Evolutionary conservation across 495 filamentous ascomycete species (phyloP), one percentile per base, ranked within the genome.

Genomic region (Ascobolus immersus): DNA sequence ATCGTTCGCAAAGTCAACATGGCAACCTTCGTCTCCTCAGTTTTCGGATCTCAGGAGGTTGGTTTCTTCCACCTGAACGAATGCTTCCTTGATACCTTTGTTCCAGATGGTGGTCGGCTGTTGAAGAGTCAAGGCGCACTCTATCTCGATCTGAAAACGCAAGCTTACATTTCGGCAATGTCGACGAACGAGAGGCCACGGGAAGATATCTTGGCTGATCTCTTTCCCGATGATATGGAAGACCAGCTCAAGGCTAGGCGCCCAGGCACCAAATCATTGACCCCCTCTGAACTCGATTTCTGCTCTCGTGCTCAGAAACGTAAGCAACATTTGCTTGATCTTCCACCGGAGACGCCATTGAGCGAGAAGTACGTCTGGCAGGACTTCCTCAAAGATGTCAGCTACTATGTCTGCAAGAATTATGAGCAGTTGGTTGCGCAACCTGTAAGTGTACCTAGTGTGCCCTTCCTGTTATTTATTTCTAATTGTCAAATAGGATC

Each of bases 1-100:
- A 73, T 73, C 14, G 73, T 92, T 36, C 69, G 75, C 22, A 77
- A 80, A 52, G 73, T 79, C 2, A 93, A 93, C 41, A 57, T 93
- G 33, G 81, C 79, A 3, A 78, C 80, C 2, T 78, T 79, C 40
- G 71, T 81, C 5, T 70, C 71, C 0, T 78, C 74, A 38, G 65
- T 82, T 17, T 82, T 90, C 51, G 77, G 76, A 4, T 73, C 68
- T 3, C 69, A 79, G 42, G 77, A 89, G 45, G 76, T 90, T 30
- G 65, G 74, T 6, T 71, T 89, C 36, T 68, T 69, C 15, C 76
- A 89, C 44, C 55, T 90, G 22, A 78, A 90, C 44, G 74, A 86
- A 17, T 62, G 73, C 40, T 90, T 91, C 43, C 60, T 89, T 15
- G 67, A 76, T 26, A 78, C 78, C 0, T 91, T 92, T 45, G 65